Evolutionary conservation across 306 rosid species (phyloP), one percentile per base, ranked within the genome.

Genomic region (Elaeagnus macrophylla): DNA sequence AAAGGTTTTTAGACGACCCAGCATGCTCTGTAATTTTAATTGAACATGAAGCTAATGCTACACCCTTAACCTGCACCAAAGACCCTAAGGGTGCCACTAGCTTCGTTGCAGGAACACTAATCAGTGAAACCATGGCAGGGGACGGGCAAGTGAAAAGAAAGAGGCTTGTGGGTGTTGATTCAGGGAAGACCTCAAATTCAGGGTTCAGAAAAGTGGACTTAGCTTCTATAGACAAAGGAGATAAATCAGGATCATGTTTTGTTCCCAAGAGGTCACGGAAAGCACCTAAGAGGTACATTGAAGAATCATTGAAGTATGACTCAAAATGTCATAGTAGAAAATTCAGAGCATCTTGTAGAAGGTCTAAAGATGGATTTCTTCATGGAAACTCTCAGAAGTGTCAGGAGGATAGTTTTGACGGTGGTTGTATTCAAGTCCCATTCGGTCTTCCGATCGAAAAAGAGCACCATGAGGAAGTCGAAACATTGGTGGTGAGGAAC

Each of bases 381-480:
- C 59, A 49, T 41, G 56, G 53, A 13, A 57, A 49, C 44, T 57
- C 51, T 69, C 69, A 40, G 17, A 75, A 61, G 62, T 63, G 50
- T 11, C 59, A 65, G 19, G 75, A 75, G 20, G 66, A 75, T 52
- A 56, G 69, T 44, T 75, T 75, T 56, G 56, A 65, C 16, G 75
- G 68, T 44, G 71, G 75, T 50, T 75, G 76, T 54, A 75, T 75
- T 61, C 80, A 75, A 62, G 80, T 75, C 56, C 80, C 80, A 6
- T 75, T 75, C 39, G 80, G 75, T 65, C 72, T 61, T 66, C 80
- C 80, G 9, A 43, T 69, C 9, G 80, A 75, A 15, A 73, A 65
- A 37, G 62, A 66, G 59, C 61, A 52, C 67, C 20, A 65, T 2
- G 39, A 53, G 47, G 70, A 57, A 55, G 52, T 44, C 32, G 47